These are phyloP conservation scores for Lupinus albus DNA, from an alignment of 306 rosid species.

Conservation along the genomic window DNA sequence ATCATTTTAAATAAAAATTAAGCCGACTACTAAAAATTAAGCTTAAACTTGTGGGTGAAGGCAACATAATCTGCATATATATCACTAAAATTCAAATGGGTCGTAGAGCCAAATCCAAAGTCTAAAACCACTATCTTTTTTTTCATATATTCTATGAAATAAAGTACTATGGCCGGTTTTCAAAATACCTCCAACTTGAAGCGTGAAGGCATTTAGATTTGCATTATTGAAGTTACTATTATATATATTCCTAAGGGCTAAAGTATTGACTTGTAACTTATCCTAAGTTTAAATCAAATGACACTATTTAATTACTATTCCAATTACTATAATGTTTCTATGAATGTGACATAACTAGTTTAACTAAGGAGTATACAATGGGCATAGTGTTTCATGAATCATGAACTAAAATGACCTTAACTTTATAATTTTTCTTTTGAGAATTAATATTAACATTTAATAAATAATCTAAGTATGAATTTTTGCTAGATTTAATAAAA, in stretches of 20 bases:
- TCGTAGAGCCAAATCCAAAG: slow-evolving; percentile 33
- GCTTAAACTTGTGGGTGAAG: slow-evolving; percentile 14
- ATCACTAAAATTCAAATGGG: slow-evolving; percentile 25
- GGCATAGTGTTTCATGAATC: neutral
- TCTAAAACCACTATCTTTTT: neutral
- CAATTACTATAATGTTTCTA: neutral
- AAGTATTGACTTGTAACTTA: slow-evolving; percentile 19
- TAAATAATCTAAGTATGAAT: neutral
- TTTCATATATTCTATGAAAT: neutral
- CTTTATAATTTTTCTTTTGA: neutral
- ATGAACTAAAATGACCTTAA: neutral
- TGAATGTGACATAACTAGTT: slow-evolving; percentile 11
- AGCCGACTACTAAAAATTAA: slow-evolving; percentile 40
- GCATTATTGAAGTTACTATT: neutral
- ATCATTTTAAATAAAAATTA: too few relatives aligned
- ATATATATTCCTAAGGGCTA: slow-evolving; percentile 18
- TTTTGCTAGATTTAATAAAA: too few relatives aligned
- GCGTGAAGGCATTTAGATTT: slow-evolving; percentile 21
- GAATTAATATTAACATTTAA: neutral
- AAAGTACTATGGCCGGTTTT: slow-evolving; percentile 34
- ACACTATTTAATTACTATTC: neutral
- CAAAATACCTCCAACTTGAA: slow-evolving; percentile 19
- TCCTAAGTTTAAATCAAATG: neutral
- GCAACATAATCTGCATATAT: slow-evolving; percentile 28
- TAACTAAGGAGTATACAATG: neutral